A percentile compares a stretch with the other conserved stretches of the same genome.
phyloP scores from a whole-genome alignment of 306 rosid species.

The Cucurbita ficifolia region DNA sequence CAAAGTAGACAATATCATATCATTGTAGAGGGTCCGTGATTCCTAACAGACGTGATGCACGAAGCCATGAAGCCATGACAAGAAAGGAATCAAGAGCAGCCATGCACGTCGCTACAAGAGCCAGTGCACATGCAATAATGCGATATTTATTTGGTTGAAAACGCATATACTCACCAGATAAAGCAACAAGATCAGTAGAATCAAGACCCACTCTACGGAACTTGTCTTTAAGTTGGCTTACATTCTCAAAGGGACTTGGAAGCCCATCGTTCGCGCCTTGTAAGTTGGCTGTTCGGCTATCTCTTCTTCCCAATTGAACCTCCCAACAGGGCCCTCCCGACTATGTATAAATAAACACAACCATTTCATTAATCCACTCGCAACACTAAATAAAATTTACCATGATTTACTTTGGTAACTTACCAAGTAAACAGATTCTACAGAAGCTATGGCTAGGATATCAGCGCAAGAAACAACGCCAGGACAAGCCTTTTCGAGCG shows the following conservation, averaged over 20 bases:
- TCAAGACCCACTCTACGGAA: slow-evolving; percentile 14
- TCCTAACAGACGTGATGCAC: too few relatives aligned
- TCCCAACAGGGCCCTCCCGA: slow-evolving; percentile 23
- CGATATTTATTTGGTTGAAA: not conserved
- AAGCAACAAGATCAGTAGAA: slow-evolving; percentile 19
- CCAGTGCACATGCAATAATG: not conserved
- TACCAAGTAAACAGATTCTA: slow-evolving; percentile 21
- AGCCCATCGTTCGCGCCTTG: slow-evolving; percentile 6
- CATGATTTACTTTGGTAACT: not conserved
- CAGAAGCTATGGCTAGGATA: slow-evolving; percentile 29
- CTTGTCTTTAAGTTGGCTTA: not conserved
- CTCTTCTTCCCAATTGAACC: slow-evolving; percentile 25
- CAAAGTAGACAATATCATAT: too few relatives aligned
- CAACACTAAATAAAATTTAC: not conserved
- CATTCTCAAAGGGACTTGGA: slow-evolving; percentile 13
- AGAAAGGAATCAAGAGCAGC: not conserved
- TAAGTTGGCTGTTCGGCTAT: slow-evolving; percentile 10
- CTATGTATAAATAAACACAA: not conserved
- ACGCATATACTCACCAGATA: slow-evolving; percentile 16
- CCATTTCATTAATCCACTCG: too few relatives aligned
- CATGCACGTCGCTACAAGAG: not conserved
- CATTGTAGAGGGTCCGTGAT: too few relatives aligned
- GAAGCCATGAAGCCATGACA: too few relatives aligned
- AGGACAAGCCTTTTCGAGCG: slow-evolving; percentile 28
- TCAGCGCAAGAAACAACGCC: slow-evolving; percentile 40